Evolutionary conservation across 2,329 filamentous ascomycete genomes (phyloP).

Genomic region (Scedosporium boydii): DNA sequence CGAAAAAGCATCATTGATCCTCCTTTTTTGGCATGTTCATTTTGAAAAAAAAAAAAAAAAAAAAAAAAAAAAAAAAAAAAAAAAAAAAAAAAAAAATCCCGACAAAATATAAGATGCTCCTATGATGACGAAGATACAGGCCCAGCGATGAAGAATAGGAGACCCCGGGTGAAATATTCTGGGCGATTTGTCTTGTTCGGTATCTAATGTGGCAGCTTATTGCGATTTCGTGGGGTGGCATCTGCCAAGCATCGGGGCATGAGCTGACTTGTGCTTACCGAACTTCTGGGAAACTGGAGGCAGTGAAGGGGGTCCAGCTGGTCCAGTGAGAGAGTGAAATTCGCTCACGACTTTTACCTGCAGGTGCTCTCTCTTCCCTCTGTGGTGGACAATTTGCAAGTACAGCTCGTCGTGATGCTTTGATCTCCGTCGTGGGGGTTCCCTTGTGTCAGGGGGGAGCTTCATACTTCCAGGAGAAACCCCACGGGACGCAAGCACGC

Average conservation of each 20-base stretch:
- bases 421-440: background rate
- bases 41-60: no score
- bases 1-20: no score
- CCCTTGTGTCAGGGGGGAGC: background rate
- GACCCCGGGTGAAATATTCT: background rate
- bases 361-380: background rate
- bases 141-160: no score
- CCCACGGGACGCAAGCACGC: background rate
- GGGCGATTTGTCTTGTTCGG: background rate
- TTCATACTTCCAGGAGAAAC: background rate
- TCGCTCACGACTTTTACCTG: background rate
- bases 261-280: background rate
- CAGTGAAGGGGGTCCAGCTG: background rate
- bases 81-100: background rate
- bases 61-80: background rate
- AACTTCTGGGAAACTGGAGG: background rate
- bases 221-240: background rate
- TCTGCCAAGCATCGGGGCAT: background rate
- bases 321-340: background rate
- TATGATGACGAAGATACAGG: no score
- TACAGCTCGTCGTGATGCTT: background rate
- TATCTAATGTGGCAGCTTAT: background rate
- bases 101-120: no score
- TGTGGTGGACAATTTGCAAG: background rate
- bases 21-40: background rate